Evolutionary conservation across 2,329 filamentous ascomycete species (phyloP).

Genomic region (Botrytis byssoidea): DNA sequence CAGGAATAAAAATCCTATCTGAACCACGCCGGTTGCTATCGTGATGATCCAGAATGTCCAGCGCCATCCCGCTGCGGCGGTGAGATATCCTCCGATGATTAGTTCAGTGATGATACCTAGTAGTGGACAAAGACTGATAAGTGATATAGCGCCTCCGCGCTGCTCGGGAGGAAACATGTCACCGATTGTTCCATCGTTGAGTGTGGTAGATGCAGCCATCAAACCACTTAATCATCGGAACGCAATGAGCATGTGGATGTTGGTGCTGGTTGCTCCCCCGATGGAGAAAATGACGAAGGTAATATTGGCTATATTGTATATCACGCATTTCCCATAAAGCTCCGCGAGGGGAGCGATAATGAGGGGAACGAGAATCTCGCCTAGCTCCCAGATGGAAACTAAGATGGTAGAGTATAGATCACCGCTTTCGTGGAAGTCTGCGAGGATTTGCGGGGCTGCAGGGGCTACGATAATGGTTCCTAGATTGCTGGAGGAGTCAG

Average conservation of each 20-base stretch:
- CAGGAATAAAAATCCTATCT: conserved; percentile 43
- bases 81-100: conserved; percentile 51
- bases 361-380: conserved; percentile 48
- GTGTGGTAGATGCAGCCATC: conserved; percentile 53
- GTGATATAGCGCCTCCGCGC: conserved; percentile 55
- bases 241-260: conserved; percentile 49
- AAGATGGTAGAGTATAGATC: background rate
- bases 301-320: conserved; percentile 53
- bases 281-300: conserved; percentile 45
- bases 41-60: conserved; percentile 52
- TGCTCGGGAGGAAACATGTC: conserved; percentile 60
- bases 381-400: background rate
- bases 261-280: conserved; percentile 48
- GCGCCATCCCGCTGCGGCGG: conserved; percentile 48
- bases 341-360: conserved; percentile 60
- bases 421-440: background rate
- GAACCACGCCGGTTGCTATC: conserved; percentile 41
- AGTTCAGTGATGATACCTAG: conserved; percentile 43
- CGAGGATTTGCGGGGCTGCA: background rate
- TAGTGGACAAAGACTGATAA: conserved; percentile 45
- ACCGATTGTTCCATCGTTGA: conserved; percentile 60
- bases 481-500: background rate
- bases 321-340: conserved; percentile 52
- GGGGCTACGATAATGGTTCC: background rate
- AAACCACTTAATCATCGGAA: conserved; percentile 62